Evolutionary conservation across 2,329 filamentous ascomycete genomes (phyloP).

Genomic region (Penicillium sp.): DNA sequence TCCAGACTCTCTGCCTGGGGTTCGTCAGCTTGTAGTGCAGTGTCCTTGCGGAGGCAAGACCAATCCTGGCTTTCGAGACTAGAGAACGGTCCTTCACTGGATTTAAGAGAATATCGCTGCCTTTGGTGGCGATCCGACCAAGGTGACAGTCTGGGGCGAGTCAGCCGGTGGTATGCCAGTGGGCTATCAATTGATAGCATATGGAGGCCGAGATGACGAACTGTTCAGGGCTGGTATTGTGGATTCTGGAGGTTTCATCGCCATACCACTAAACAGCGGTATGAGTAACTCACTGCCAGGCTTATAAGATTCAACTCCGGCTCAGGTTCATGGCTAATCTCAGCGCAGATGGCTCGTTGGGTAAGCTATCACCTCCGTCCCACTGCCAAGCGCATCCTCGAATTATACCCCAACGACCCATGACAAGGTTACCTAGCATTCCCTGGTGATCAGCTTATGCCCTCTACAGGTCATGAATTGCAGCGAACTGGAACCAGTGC

Average conservation of each 20-base stretch:
- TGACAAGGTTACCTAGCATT: constrained; percentile 54
- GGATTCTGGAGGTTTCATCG: constrained; percentile 57
- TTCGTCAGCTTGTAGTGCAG: constrained; percentile 54
- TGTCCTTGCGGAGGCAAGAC: constrained; percentile 48
- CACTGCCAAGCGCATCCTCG: constrained; percentile 48
- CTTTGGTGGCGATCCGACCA: constrained; percentile 40
- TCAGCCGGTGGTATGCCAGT: constrained; percentile 58
- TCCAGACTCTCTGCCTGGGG: constrained; percentile 59
- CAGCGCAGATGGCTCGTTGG: constrained; percentile 29
- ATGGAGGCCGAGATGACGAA: constrained; percentile 57
- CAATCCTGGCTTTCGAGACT: constrained; percentile 60
- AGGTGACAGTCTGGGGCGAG: constrained; percentile 59
- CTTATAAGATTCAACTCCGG: not conserved
- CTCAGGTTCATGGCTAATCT: constrained; percentile 15
- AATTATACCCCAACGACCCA: constrained; percentile 58
- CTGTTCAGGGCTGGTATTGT: constrained; percentile 59
- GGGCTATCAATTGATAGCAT: constrained; percentile 56
- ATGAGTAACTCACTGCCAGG: constrained; percentile 43
- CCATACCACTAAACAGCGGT: constrained; percentile 58
- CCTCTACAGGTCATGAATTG: constrained; percentile 52
- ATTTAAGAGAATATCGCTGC: constrained; percentile 42
- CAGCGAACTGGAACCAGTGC: constrained; percentile 59
- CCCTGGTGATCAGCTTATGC: constrained; percentile 39
- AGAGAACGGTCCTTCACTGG: constrained; percentile 45
- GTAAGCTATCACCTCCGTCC: constrained; percentile 29